These are phyloP conservation scores for Kodamaea kaohsiungensis DNA, from an alignment of 805 yeast species.

Conservation along the genomic window DNA sequence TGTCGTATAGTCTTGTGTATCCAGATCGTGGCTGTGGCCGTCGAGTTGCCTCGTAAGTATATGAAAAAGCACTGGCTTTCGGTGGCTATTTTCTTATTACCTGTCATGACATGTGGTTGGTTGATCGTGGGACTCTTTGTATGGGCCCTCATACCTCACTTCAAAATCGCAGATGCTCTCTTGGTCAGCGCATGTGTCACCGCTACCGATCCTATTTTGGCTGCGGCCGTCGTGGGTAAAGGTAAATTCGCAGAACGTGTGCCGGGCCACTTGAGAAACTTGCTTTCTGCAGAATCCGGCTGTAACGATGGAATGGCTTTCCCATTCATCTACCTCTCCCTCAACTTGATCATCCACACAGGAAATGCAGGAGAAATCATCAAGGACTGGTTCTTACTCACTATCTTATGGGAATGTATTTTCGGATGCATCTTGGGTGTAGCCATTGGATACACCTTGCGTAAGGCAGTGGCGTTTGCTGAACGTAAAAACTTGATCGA, in stretches of 20 bases:
- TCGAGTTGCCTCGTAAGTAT: conserved; percentile 86
- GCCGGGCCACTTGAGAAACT: conserved; percentile 87
- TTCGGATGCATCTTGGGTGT: conserved; percentile 79
- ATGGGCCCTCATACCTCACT: conserved; percentile 73
- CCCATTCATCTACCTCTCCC: conserved; percentile 76
- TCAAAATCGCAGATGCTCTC: conserved; percentile 70
- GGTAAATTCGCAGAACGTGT: conserved; percentile 90
- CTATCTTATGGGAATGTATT: conserved; percentile 78
- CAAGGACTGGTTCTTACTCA: conserved; percentile 76
- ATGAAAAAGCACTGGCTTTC: conserved; percentile 84
- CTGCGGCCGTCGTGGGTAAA: conserved; percentile 94
- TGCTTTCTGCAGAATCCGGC: conserved; percentile 83
- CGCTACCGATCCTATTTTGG: conserved; percentile 93
- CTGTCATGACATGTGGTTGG: conserved; percentile 94
- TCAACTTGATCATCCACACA: conserved; percentile 64
- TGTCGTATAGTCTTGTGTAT: conserved; percentile 80
- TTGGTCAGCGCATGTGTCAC: conserved; percentile 85
- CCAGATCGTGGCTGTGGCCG: conserved; percentile 93
- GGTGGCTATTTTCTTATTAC: conserved; percentile 70
- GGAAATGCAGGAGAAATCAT: conserved; percentile 69
- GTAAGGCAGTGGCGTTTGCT: conserved; percentile 73
- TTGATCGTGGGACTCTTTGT: conserved; percentile 74
- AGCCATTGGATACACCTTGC: conserved; percentile 66
- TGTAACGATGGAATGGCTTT: conserved; percentile 97
- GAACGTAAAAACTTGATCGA: conserved; percentile 71